Percentiles rank a stretch among this genome's conserved stretches.
Evolutionary conservation across 768 basidiomycete species (phyloP).

Genomic region (Pulveroboletus frians): DNA sequence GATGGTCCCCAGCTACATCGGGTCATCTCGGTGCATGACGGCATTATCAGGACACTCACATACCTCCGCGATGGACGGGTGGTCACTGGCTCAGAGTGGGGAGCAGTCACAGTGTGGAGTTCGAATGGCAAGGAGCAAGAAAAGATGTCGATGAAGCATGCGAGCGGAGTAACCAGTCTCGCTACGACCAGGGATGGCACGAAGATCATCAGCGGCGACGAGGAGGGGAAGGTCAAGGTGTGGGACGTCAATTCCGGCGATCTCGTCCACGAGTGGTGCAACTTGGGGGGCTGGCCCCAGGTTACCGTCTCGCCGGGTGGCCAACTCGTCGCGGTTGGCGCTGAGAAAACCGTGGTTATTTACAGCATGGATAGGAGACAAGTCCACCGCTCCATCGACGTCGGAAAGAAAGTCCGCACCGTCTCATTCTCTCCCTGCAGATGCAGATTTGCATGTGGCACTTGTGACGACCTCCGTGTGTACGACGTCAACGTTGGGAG

Average conservation of each 20-base stretch:
- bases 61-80: constrained; percentile 3
- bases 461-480: background rate
- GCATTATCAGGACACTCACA: background rate
- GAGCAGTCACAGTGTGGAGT: background rate
- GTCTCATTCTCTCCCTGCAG: constrained; percentile 2
- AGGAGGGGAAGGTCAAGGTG: too few species aligned
- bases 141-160: background rate
- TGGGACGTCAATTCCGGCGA: background rate
- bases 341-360: background rate
- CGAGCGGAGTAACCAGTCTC: background rate
- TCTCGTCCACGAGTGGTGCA: constrained; percentile 1
- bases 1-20: background rate
- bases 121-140: background rate
- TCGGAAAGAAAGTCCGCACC: background rate
- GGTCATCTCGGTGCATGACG: background rate
- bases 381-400: background rate
- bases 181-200: background rate
- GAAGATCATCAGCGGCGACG: background rate
- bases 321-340: background rate
- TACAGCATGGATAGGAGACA: background rate
- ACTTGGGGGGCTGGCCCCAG: background rate
- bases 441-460: background rate
- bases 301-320: constrained; percentile 1
- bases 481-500: background rate
- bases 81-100: background rate